Conservation (phyloP, 192 early-diverging fungal species). For the Gamsiella multidivaricata region DNA sequence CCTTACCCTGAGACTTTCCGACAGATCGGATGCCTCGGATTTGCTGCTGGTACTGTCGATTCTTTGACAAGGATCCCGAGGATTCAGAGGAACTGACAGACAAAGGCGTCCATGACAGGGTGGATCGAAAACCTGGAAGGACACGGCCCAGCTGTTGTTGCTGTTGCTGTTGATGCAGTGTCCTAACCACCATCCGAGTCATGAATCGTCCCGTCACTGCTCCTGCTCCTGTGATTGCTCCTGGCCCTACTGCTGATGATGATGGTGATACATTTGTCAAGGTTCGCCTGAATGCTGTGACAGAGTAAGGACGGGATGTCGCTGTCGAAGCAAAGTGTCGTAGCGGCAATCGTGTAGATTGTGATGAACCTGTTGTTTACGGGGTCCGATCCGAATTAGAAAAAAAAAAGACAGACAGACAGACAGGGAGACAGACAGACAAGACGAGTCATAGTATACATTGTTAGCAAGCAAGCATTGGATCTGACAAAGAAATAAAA, state of each 20-base stretch:
- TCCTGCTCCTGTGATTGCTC: too few relatives aligned
- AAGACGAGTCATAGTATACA: too few relatives aligned
- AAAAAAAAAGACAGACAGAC: neutral
- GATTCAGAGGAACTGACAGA: neutral
- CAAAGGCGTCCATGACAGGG: neutral
- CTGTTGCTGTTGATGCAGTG: too few relatives aligned
- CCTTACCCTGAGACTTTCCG: slow-evolving; percentile 56
- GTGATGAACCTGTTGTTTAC: slow-evolving; percentile 3
- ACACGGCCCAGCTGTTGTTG: too few relatives aligned
- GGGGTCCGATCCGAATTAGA: too few relatives aligned
- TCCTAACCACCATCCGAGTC: too few relatives aligned
- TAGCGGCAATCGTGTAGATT: neutral
- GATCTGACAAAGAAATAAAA: too few relatives aligned
- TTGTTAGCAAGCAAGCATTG: too few relatives aligned
- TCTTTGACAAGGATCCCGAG: neutral
- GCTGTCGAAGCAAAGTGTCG: neutral
- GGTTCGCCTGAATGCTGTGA: neutral
- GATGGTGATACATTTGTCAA: too few relatives aligned
- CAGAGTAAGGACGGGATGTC: neutral
- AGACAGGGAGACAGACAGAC: neutral
- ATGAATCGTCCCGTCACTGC: neutral
- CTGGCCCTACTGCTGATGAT: too few relatives aligned
- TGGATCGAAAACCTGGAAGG: neutral
- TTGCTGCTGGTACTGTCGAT: slow-evolving; percentile 12
- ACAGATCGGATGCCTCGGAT: slow-evolving; percentile 46